These are phyloP conservation scores for Stachybotrys chartarum DNA, from an alignment of 2,329 filamentous ascomycete genomes.

Conservation along the genomic window DNA sequence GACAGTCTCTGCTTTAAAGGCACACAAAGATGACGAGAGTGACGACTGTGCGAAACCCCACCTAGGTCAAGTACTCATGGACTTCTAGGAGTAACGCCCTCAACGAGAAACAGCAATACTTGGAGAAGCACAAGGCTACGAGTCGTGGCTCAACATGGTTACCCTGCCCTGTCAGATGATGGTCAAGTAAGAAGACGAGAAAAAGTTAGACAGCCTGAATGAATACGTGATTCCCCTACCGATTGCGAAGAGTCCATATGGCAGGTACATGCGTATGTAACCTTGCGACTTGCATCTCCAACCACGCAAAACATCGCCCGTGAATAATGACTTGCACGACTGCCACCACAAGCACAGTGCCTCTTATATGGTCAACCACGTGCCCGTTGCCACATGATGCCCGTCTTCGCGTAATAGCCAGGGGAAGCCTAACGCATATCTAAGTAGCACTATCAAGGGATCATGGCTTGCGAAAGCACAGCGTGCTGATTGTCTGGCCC, in stretches of 20 bases:
- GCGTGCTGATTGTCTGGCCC: slow-evolving; percentile 80
- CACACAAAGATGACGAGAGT: too few relatives aligned
- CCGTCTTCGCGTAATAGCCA: too few relatives aligned
- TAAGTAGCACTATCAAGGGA: background rate
- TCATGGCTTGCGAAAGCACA: slow-evolving; percentile 60
- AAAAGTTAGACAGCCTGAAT: slow-evolving; percentile 3
- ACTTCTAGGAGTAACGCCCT: too few relatives aligned
- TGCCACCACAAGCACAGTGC: too few relatives aligned
- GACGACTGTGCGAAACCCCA: too few relatives aligned
- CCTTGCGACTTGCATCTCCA: too few relatives aligned
- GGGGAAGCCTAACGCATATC: background rate
- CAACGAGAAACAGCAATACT: background rate
- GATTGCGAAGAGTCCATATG: background rate
- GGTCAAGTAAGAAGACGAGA: slow-evolving; percentile 5
- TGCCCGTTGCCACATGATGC: too few relatives aligned
- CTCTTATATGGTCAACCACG: too few relatives aligned
- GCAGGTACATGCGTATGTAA: background rate
- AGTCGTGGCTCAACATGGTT: background rate
- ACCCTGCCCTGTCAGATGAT: background rate
- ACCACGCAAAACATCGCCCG: too few relatives aligned
- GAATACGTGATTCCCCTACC: background rate
- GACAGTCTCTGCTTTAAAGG: too few relatives aligned
- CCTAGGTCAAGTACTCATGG: background rate
- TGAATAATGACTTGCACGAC: too few relatives aligned
- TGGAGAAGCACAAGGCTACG: background rate